Percentiles rank a stretch among this genome's conserved stretches.
Conservation (phyloP, 768 basidiomycete species). For the Tricholoma sp. region DNA sequence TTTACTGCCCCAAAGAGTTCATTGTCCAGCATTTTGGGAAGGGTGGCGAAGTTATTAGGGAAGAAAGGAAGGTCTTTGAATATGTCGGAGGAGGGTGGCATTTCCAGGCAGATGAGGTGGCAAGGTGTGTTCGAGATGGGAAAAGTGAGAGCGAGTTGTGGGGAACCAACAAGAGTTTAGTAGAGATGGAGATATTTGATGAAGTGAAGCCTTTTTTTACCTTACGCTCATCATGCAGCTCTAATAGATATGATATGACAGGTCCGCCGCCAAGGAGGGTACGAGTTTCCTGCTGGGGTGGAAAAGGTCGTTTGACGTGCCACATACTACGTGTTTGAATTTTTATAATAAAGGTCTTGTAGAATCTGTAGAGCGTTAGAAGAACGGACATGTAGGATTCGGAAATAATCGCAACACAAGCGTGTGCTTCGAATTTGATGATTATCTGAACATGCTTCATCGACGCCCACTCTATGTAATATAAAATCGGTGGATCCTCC, state of each 20-base stretch:
- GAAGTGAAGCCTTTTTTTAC: slow-evolving; percentile 41
- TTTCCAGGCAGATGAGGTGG: slow-evolving; percentile 87
- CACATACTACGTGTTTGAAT: not conserved
- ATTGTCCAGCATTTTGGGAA: slow-evolving; percentile 57
- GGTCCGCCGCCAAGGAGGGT: slow-evolving; percentile 67
- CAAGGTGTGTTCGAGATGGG: slow-evolving; percentile 66
- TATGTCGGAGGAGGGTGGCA: slow-evolving; percentile 73
- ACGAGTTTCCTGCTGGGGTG: slow-evolving; percentile 56
- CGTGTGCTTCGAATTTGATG: not conserved
- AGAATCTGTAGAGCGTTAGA: too few relatives aligned
- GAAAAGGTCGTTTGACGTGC: slow-evolving; percentile 41
- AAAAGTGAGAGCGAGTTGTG: slow-evolving; percentile 70
- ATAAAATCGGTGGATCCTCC: not conserved
- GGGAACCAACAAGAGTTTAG: slow-evolving; percentile 73
- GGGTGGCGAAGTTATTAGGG: slow-evolving; percentile 40
- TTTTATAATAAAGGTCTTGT: not conserved
- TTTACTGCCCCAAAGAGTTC: slow-evolving; percentile 63
- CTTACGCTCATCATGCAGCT: not conserved
- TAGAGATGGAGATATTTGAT: slow-evolving; percentile 85
- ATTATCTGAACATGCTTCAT: not conserved
- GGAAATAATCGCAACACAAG: not conserved
- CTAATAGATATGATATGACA: slow-evolving; percentile 17
- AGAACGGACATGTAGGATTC: not conserved
- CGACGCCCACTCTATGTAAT: not conserved
- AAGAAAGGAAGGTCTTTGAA: slow-evolving; percentile 55